phyloP scores from a whole-genome alignment of 305 asterid genomes.

The Salvia sclarea region DNA sequence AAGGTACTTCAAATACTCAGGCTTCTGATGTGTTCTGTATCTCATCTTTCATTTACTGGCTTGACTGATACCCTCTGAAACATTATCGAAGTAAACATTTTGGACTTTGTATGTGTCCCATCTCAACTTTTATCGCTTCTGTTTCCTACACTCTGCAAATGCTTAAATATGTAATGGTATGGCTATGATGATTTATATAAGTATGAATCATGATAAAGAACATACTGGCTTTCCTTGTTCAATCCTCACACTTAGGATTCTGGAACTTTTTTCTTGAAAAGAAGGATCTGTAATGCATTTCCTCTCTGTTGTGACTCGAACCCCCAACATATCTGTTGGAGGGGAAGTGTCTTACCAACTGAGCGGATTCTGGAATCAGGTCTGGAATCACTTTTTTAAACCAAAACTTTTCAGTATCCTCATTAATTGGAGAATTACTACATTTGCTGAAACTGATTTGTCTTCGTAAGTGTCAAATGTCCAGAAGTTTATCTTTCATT shows the following conservation, averaged over 20 bases:
- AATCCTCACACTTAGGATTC: background rate
- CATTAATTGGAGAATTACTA: background rate
- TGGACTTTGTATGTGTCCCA: background rate
- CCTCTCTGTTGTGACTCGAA: too few species aligned
- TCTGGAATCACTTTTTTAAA: background rate
- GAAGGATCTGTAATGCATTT: too few species aligned
- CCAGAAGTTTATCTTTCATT: background rate
- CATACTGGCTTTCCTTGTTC: background rate
- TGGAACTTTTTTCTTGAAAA: too few species aligned
- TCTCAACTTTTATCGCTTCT: background rate
- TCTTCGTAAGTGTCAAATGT: background rate
- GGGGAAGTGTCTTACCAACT: too few species aligned
- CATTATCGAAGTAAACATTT: background rate
- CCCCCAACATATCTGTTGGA: too few species aligned
- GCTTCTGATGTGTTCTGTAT: background rate
- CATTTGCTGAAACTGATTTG: background rate
- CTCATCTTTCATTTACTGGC: background rate
- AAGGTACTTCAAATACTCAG: constrained; percentile 44
- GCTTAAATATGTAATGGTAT: background rate
- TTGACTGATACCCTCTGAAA: background rate
- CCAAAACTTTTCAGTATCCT: background rate
- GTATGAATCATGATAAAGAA: background rate
- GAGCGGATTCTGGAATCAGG: too few species aligned
- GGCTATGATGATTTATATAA: background rate
- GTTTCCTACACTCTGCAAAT: background rate